Base-by-base conservation (phyloP, 768 basidiomycete species). In the Phlebiopsis flavidoalba region DNA sequence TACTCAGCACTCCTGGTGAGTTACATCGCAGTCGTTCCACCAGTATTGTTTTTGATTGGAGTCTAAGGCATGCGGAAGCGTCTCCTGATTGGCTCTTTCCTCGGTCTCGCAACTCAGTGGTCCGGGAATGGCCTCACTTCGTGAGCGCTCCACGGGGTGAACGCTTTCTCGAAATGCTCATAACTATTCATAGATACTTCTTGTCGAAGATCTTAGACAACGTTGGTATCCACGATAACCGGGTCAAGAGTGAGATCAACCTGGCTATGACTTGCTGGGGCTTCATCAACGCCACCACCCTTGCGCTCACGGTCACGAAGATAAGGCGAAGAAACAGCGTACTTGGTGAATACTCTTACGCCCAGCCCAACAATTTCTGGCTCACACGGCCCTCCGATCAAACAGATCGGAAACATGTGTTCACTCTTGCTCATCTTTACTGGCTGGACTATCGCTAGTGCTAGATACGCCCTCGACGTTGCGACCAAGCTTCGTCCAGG, bases 101-200 rank as follows among this genome's bases (percentile, higher is more conserved):
- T 86, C 59, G 83, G 82, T 24, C 73, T 85, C 58, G 80, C 79
- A 51, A 86, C 84, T 6, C 83, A 85, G 63, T 85, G 83, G 84
- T 82, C 81, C 64, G 85, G 85, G 48, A 86, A 87, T 64, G 84
- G 85, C 5, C 69, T 87, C 47, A 80, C 79, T 58, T 80, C 79
- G 79, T 80, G 56, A 62, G 79, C 72, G 8, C 8, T 53, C 17
- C 37, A 22, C 36, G 2, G 8, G 40, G 10, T 17, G 10, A 43
- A 3, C 3, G 3, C 40, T 17, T 4, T 11, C 4, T 48, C 1
- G n/a, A n/a, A n/a, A n/a, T n/a, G 58, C 35, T n/a, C n/a, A 60
- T 35, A 53, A 11, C 43, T 61, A n/a, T 43, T 62, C 43, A 24
- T 57, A 81, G 80, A 11, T 83, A 83, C 65, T 82, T 82, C 71